phyloP scores from a whole-genome alignment of 139 green algal genomes.

The Nannochloris sp. region DNA sequence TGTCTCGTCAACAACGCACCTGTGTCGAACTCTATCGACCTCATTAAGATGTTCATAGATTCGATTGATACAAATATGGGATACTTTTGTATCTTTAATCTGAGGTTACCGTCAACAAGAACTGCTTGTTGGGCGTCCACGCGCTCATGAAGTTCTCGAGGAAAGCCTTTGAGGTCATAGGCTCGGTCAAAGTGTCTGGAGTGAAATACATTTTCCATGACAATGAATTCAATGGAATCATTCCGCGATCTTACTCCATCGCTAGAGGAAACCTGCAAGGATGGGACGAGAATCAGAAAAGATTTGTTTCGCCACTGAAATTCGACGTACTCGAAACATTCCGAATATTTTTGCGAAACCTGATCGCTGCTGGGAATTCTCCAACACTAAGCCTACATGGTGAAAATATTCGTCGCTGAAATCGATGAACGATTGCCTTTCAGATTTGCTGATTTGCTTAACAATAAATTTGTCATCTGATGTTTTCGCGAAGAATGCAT shows the following conservation, averaged over 20 bases:
- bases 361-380: slow-evolving; percentile 25
- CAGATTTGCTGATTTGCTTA: slow-evolving; percentile 54
- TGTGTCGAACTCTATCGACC: not conserved
- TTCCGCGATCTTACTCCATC: not conserved
- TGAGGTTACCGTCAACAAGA: slow-evolving; percentile 89
- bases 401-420: slow-evolving; percentile 84
- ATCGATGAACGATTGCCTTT: slow-evolving; percentile 70
- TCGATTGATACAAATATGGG: slow-evolving; percentile 57
- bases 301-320: not conserved
- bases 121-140: slow-evolving; percentile 43
- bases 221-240: slow-evolving; percentile 68
- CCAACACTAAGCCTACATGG: slow-evolving; percentile 49
- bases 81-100: slow-evolving; percentile 46
- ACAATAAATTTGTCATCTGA: slow-evolving; percentile 70
- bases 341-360: slow-evolving; percentile 91
- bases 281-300: not conserved
- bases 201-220: slow-evolving; percentile 96
- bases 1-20: not conserved
- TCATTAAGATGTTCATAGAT: slow-evolving; percentile 8
- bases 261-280: not conserved
- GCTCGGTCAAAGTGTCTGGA: slow-evolving; percentile 52
- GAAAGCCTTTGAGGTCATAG: slow-evolving; percentile 89
- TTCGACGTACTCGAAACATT: slow-evolving; percentile 63
- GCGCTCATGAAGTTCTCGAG: slow-evolving; percentile 39
- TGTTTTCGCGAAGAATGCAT: slow-evolving; percentile 90